Percentiles rank a stretch among this genome's conserved stretches.
phyloP scores from a whole-genome alignment of 176 grass and related monocot genomes.

The Zoysia japonica region DNA sequence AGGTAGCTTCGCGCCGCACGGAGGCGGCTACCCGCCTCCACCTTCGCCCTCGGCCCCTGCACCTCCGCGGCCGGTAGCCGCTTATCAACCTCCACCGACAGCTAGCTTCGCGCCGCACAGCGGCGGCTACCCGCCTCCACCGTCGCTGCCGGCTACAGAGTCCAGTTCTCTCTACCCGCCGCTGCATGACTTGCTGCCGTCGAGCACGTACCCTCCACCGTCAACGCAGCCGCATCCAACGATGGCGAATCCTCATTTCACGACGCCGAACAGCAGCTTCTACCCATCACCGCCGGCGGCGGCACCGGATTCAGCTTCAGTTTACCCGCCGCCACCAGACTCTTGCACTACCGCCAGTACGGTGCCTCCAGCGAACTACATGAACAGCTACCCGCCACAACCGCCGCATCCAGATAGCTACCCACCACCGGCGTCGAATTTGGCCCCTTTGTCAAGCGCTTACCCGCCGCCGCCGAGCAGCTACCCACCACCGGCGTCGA shows the following conservation, averaged over 20 bases:
- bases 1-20: too few species aligned
- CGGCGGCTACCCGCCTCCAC: slow-evolving; percentile 34
- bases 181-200: slow-evolving; percentile 26
- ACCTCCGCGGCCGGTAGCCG: background rate
- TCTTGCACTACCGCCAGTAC: background rate
- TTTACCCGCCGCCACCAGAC: slow-evolving; percentile 29
- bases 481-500: slow-evolving; percentile 23
- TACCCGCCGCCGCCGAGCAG: slow-evolving; percentile 24
- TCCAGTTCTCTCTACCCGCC: slow-evolving; percentile 35
- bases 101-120: slow-evolving; percentile 7
- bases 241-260: background rate
- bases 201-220: slow-evolving; percentile 20
- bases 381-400: background rate
- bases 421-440: background rate
- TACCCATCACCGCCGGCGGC: slow-evolving; percentile 21
- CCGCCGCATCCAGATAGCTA: slow-evolving; percentile 17
- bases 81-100: slow-evolving; percentile 3
- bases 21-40: too few species aligned
- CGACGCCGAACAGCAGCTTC: slow-evolving; percentile 11
- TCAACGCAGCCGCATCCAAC: background rate
- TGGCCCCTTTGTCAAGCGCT: background rate
- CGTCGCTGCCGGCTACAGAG: background rate
- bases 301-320: background rate
- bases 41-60: too few species aligned
- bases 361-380: too few species aligned